Percentiles rank a stretch among this genome's conserved stretches.
Evolutionary conservation across 768 basidiomycete species (phyloP).

Genomic region (Rhodosporidiobolus odoratus): DNA sequence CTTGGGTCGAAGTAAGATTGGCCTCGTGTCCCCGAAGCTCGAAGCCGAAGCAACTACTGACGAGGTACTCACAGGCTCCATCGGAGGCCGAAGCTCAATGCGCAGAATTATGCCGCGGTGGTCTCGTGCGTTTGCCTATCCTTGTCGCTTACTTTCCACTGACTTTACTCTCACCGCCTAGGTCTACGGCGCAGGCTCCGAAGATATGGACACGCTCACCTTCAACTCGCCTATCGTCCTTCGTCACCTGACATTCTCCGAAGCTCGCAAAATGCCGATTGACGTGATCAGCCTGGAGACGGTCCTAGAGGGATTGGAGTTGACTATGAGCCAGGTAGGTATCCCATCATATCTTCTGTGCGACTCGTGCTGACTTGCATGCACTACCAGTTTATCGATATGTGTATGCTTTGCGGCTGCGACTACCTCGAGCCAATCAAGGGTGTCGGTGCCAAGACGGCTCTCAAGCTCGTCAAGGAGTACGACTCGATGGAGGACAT

Average conservation of each 20-base stretch:
- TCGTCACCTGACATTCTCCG: conserved; percentile 94
- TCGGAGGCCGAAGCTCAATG: conserved; percentile 99
- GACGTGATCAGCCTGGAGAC: conserved; percentile 77
- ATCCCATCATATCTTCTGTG: neutral
- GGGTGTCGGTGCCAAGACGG: conserved; percentile 91
- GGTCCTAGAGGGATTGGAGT: conserved; percentile 79
- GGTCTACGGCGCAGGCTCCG: conserved; percentile 96
- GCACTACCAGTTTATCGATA: conserved; percentile 72
- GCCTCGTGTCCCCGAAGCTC: neutral
- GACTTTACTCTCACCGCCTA: conserved; percentile 41
- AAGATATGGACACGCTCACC: conserved; percentile 99
- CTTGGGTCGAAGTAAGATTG: conserved; percentile 72
- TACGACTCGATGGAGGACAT: conserved; percentile 66
- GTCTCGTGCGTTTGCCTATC: conserved; percentile 57
- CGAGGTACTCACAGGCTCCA: conserved; percentile 62
- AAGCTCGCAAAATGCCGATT: conserved; percentile 95
- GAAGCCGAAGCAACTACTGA: too few species aligned
- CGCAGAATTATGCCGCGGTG: conserved; percentile 92
- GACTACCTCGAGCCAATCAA: conserved; percentile 99
- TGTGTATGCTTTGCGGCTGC: conserved; percentile 93
- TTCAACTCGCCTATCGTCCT: conserved; percentile 86
- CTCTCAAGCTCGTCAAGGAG: conserved; percentile 84
- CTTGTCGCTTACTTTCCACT: neutral
- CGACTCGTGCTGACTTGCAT: neutral
- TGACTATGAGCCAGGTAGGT: conserved; percentile 81